Percentiles rank a stretch among this genome's conserved stretches.
phyloP scores from a whole-genome alignment of 2,329 filamentous ascomycete genomes.

The Bipolaris victoriae region DNA sequence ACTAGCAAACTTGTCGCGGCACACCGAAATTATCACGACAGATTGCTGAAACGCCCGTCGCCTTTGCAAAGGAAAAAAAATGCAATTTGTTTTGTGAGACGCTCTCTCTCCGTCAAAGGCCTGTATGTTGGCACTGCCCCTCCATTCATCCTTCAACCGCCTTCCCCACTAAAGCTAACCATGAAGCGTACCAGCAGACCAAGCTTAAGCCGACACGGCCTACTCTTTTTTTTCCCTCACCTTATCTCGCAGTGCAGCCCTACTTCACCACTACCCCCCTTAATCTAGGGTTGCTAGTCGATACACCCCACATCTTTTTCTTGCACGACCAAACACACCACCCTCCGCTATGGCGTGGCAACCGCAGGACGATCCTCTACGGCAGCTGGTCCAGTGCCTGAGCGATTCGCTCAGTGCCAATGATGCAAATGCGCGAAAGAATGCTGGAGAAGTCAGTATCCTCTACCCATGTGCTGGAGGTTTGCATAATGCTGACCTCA shows the following conservation, averaged over 20 bases:
- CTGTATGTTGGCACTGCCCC: slow-evolving; percentile 37
- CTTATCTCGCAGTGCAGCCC: slow-evolving; percentile 15
- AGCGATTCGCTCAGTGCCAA: slow-evolving; percentile 90
- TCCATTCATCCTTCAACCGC: slow-evolving; percentile 28
- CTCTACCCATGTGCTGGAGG: slow-evolving; percentile 11
- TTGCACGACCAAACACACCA: slow-evolving; percentile 22
- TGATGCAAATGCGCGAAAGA: slow-evolving; percentile 79
- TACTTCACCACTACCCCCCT: slow-evolving; percentile 9
- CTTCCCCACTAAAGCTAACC: slow-evolving; percentile 41
- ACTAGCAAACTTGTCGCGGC: slow-evolving; percentile 42
- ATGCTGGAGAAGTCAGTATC: slow-evolving; percentile 79
- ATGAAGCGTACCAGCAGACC: slow-evolving; percentile 38
- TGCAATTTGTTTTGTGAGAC: slow-evolving; percentile 44
- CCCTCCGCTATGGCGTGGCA: slow-evolving; percentile 80
- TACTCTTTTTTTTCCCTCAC: slow-evolving; percentile 18
- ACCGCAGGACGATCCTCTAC: slow-evolving; percentile 83
- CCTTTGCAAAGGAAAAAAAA: slow-evolving; percentile 11
- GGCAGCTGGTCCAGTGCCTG: slow-evolving; percentile 86
- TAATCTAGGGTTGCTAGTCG: slow-evolving; percentile 10
- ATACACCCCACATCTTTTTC: slow-evolving; percentile 14
- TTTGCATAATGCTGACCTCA: slow-evolving; percentile 34
- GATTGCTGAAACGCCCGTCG: slow-evolving; percentile 19
- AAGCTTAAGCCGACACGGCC: slow-evolving; percentile 37
- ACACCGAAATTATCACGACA: slow-evolving; percentile 26
- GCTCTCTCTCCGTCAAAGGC: slow-evolving; percentile 35